Evolutionary conservation across 176 grass and related monocot genomes (phyloP).

Genomic region (Hyparrhenia diplandra): DNA sequence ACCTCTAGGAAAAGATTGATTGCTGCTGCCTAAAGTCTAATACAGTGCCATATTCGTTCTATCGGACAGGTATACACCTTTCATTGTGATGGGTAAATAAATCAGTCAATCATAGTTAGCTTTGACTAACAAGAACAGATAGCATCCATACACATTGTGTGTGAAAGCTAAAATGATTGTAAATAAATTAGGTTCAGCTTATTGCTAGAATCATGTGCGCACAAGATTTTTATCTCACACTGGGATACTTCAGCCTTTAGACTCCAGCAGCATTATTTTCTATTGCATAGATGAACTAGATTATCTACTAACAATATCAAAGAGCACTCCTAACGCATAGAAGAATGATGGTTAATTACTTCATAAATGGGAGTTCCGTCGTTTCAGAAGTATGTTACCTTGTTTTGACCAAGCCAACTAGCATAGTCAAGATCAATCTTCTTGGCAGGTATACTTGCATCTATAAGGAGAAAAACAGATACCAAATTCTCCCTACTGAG

Average conservation of each 20-base stretch:
- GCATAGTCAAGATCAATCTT: conserved; percentile 99
- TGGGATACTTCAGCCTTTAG: background rate
- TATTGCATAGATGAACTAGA: conserved; percentile 9
- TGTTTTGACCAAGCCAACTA: conserved; percentile 96
- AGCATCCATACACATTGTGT: background rate
- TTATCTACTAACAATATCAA: conserved; percentile 7
- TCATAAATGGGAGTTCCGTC: background rate
- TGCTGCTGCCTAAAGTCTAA: background rate
- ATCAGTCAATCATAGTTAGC: background rate
- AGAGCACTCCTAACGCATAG: background rate
- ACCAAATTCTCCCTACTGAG: conserved; percentile 66
- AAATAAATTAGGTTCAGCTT: background rate
- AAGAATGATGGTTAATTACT: background rate
- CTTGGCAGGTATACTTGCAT: conserved; percentile 97
- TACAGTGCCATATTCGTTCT: background rate
- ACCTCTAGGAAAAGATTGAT: conserved; percentile 9
- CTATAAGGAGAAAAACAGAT: conserved; percentile 90
- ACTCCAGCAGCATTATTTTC: background rate
- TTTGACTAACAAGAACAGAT: conserved; percentile 3
- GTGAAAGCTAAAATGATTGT: background rate
- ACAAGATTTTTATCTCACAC: background rate
- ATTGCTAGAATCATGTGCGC: background rate
- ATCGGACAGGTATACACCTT: background rate
- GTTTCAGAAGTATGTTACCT: conserved; percentile 45
- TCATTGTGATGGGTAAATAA: background rate